Evolutionary conservation across 208 protist species (phyloP).

Genomic region (Porcisia hertigi): DNA sequence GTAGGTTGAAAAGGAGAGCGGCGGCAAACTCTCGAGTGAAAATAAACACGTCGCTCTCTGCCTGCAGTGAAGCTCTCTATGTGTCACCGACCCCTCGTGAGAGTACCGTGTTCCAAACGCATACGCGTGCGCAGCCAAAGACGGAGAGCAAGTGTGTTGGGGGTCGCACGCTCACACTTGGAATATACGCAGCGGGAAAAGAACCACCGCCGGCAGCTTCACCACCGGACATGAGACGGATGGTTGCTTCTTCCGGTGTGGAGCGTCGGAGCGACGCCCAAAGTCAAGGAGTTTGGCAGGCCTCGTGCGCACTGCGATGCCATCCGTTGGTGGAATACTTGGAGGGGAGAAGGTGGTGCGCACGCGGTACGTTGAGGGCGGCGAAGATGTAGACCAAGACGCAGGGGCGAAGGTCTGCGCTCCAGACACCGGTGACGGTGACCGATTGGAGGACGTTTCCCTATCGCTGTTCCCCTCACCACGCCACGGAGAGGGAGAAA

Average conservation of each 20-base stretch:
- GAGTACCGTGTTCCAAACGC: too few relatives aligned
- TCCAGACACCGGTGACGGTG: neutral
- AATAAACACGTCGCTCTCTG: neutral
- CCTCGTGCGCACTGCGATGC: slow-evolving; percentile 25
- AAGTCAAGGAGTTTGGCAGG: slow-evolving; percentile 27
- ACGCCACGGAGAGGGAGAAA: neutral
- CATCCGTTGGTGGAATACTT: slow-evolving; percentile 2
- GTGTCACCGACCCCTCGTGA: neutral
- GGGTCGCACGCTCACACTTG: neutral
- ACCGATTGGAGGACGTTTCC: neutral
- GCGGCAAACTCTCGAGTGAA: neutral
- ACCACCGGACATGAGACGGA: slow-evolving; percentile 6
- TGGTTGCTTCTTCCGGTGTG: slow-evolving; percentile 2
- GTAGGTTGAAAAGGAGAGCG: neutral
- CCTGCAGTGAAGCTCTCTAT: neutral
- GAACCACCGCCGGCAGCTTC: slow-evolving; percentile 17
- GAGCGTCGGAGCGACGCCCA: slow-evolving; percentile 18
- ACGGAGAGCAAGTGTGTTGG: neutral
- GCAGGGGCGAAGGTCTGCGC: neutral
- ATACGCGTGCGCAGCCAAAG: neutral
- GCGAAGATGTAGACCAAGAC: neutral
- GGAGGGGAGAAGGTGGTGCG: neutral
- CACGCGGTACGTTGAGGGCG: neutral
- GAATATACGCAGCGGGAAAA: slow-evolving; percentile 22
- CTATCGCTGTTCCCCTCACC: neutral